A percentile compares a stretch with the other conserved stretches of the same genome.
These are phyloP conservation scores for Psidium friedrichsthalianum DNA, from an alignment of 345 rosid genomes.

Conservation along the genomic window DNA sequence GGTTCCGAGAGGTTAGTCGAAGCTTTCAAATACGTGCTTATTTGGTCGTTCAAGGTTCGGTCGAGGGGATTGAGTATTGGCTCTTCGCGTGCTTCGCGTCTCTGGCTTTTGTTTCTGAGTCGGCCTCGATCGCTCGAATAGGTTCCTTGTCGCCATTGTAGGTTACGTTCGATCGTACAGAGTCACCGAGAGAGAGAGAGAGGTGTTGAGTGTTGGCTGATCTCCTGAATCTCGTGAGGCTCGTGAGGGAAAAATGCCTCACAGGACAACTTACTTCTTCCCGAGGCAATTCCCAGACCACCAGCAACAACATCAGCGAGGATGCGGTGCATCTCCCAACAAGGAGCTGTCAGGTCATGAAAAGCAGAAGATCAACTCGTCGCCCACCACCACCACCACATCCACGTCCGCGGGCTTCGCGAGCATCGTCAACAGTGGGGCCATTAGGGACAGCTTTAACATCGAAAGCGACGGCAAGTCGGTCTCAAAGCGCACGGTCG, in stretches of 20 bases:
- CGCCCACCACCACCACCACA: not conserved
- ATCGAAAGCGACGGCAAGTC: slow-evolving; percentile 24
- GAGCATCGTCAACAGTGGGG: not conserved
- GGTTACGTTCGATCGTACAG: not conserved
- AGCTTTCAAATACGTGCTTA: not conserved
- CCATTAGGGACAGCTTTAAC: not conserved
- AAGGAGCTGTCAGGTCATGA: slow-evolving; percentile 35
- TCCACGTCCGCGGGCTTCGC: not conserved
- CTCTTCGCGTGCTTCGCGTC: not conserved
- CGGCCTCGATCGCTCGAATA: not conserved
- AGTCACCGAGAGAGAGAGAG: not conserved
- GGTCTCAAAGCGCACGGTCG: slow-evolving; percentile 1
- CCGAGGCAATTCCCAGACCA: slow-evolving; percentile 93
- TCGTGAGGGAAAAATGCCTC: slow-evolving; percentile 55
- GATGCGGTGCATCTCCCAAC: slow-evolving; percentile 35
- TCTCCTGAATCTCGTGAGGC: not conserved
- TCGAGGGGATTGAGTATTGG: not conserved
- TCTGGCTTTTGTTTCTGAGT: too few species aligned
- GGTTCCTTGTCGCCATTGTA: not conserved
- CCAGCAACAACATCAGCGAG: slow-evolving; percentile 1
- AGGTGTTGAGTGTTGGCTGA: not conserved
- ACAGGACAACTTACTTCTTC: slow-evolving; percentile 92
- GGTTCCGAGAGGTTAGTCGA: not conserved
- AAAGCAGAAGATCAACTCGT: slow-evolving; percentile 16
- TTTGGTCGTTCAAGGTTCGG: not conserved